These are phyloP conservation scores for Trichomonascaceae sp. DNA, from an alignment of 1,139 yeast genomes.

Conservation along the genomic window DNA sequence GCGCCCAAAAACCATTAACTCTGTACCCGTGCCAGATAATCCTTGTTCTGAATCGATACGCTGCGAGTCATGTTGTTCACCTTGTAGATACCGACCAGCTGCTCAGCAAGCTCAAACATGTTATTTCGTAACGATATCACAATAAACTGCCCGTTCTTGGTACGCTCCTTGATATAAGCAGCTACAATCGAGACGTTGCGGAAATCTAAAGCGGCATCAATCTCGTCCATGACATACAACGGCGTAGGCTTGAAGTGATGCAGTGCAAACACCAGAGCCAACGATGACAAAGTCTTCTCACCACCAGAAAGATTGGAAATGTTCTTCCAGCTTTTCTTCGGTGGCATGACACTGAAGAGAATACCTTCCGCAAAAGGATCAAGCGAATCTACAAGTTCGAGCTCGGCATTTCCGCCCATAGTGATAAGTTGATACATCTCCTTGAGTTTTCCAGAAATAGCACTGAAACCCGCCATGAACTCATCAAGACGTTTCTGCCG, in stretches of 20 bases:
- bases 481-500: conserved; percentile 74
- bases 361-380: conserved; percentile 99
- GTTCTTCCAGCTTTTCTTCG: conserved; percentile 95
- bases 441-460: conserved; percentile 80
- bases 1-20: not conserved
- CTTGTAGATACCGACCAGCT: conserved; percentile 92
- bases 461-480: conserved; percentile 87
- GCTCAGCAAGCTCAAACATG: conserved; percentile 95
- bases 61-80: conserved; percentile 86
- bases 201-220: conserved; percentile 97
- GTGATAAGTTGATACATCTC: conserved; percentile 99
- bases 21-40: conserved; percentile 11
- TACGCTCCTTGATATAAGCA: conserved; percentile 89
- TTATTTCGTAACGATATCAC: conserved; percentile 93
- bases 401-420: conserved; percentile 98
- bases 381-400: conserved; percentile 88
- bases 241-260: conserved; percentile 98
- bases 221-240: conserved; percentile 97
- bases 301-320: conserved; percentile 96
- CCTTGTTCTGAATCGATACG: conserved; percentile 62
- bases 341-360: conserved; percentile 97
- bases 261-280: conserved; percentile 93
- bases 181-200: conserved; percentile 97
- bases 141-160: conserved; percentile 93
- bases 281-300: conserved; percentile 89